Evolutionary conservation across 2,329 filamentous ascomycete genomes (phyloP), one percentile per base, ranked within the genome.

Genomic region (Simplicillium sp.): DNA sequence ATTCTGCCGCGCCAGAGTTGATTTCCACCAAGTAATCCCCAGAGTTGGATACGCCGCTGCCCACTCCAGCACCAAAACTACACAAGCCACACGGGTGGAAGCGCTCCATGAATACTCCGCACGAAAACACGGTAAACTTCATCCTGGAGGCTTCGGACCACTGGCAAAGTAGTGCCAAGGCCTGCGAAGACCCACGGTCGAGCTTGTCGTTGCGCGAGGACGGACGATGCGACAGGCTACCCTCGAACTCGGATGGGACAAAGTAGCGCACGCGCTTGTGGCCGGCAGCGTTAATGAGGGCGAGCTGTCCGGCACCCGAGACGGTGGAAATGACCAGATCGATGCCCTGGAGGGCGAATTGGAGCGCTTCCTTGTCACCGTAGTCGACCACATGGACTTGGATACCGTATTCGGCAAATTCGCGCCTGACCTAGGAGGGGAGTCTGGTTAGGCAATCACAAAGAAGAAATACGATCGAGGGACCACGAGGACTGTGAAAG

Each of bases 251-350:
- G 7, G 83, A 82, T 1, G 84, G 83, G 3, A 85, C 78, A 52
- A 88, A 88, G 29, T 77, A 71, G 13, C 74, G 71, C 2, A 88
- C 83, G 14, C 75, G 68, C 14, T 73, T 75, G 38, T 70, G 65
- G 13, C 79, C 74, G 1, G 84, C 82, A 2, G 84, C 83, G 49
- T 83, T 77, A 56, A 88, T 87, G 28, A 88, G 71, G 45, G 77
- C 76, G 35, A 87, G 67, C 54, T 88, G 84, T 25, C 79, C 67
- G 14, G 61, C 62, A 4, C 81, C 82, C 2, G 73, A 74, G 37
- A 88, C 76, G 1, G 83, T 88, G 2, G 83, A 88, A 42, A 88
- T 83, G 50, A 87, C 75, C 11, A 85, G 72, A 57, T 88, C 81
- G 34, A 86, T 73, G 9, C 84, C 84, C 43, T 73, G 72, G n/a